Evolutionary conservation across 176 grass and related monocot species (phyloP), one percentile per base, ranked within the genome.

Genomic region (Bonia amplexicaulis): DNA sequence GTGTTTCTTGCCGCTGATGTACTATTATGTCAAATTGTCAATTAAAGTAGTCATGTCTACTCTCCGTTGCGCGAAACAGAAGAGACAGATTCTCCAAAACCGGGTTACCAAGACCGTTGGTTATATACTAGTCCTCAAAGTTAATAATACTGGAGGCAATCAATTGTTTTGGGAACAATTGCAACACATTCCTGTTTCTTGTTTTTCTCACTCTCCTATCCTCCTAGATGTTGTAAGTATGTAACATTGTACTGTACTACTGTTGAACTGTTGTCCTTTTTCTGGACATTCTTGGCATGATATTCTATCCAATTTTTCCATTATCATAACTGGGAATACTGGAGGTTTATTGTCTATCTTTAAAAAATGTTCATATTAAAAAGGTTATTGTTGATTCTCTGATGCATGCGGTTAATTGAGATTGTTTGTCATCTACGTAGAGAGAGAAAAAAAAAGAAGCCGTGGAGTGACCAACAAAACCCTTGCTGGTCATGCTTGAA

Each of bases 221-320:
- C 40, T 26, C 11, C 37, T 35, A 27, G 61, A 74, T 48, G 20
- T 40, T 74, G 26, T 67, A 66, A 55, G 4, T 77, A 59, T 68
- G 19, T 35, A 45, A 27, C 19, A 71, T 66, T 69, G 33, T 47
- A 66, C 17, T 33, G 31, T 33, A 31, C 2, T 33, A 33, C 31
- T 51, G 52, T 66, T 68, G 69, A 81, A 22, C 23, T 63, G 29
- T 62, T 4, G 14, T 12, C 69, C 33, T 49, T 62, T 59, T 62
- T 62, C 61, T 81, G 10, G 76, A 53, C 7, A 69, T 59, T 49
- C 12, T 9, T 85, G 60, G 41, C 22, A 48, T 47, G 4, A 37
- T 84, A 55, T 45, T 71, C 45, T 71, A 17, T 88, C 45, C 23
- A 51, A 83, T 64, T 78, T 35, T 5, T 20, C 12, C 59, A 82